Base-by-base conservation (phyloP, 768 basidiomycete species). In the Leccinum imitatum region DNA sequence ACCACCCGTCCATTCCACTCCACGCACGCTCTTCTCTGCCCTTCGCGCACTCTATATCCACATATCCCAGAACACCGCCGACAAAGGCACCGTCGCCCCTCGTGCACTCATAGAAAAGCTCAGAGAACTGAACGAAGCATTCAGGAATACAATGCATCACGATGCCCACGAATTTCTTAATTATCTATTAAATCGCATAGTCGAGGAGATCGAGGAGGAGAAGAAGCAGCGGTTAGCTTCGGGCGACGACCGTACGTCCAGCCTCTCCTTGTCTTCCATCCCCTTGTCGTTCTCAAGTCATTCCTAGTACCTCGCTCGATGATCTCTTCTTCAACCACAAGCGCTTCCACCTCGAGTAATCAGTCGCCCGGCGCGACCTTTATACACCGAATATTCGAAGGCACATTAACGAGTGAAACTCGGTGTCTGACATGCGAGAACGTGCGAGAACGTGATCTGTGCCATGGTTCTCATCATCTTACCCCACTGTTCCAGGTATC, bases 151-250 rank as follows among this genome's bases (percentile, higher is more conserved):
- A 15, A 90, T 91, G 84, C 97, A 99, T 72, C 97, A 99, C 72
- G 97, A 99, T 73, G 97, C 97, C 3, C 97, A 98, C 76, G 97
- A 99, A 75, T 98, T 99, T 74, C 80, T 98, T 46, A 97, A 95
- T 72, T 98, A 90, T 75, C 77, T 98, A 27, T 78, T 99, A 57
- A 99, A 99, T 74, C 87, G 82, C 72, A 87, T 99, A 53, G 89
- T 94, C 37, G 96, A 98, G 74, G 95, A 98, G 71, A 84, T 96
- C 64, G 91, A 95, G 69, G 83, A 85, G 61, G 88, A 89, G 59
- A 80, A 74, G 68, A 86, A 79, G 67, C 77, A 71, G 48, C 65
- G 67, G n/a, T 72, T 75, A 57, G 75, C 74, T 55, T 78, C 79
- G 17, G 79, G 75, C 30, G 90, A 90, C 39, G 90, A 91, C 67